Evolutionary conservation across 2,329 filamentous ascomycete genomes (phyloP).

Genomic region (Aspergillus ibericus): DNA sequence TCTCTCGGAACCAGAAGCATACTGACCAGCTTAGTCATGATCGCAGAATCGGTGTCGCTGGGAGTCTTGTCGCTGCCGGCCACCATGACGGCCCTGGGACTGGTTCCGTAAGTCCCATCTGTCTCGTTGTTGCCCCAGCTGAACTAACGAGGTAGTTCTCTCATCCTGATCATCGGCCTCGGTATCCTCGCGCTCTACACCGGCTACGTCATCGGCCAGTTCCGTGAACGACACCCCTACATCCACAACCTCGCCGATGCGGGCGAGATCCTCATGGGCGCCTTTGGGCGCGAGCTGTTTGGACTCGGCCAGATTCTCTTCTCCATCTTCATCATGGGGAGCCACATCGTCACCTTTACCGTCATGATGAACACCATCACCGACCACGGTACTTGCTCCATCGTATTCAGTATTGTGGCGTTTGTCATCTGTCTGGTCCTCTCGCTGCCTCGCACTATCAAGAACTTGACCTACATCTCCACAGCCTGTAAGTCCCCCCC

Average conservation of each 20-base stretch:
- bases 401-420: slow-evolving; percentile 62
- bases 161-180: slow-evolving; percentile 56
- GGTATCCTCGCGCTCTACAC: slow-evolving; percentile 60
- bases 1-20: not conserved
- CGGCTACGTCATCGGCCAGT: slow-evolving; percentile 59
- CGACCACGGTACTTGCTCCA: slow-evolving; percentile 61
- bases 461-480: slow-evolving; percentile 62
- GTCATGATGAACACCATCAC: slow-evolving; percentile 68
- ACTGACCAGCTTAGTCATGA: slow-evolving; percentile 44
- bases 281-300: slow-evolving; percentile 61
- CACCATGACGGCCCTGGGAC: slow-evolving; percentile 51
- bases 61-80: slow-evolving; percentile 58
- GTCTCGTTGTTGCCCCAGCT: not conserved
- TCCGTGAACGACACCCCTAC: slow-evolving; percentile 57
- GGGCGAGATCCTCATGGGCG: slow-evolving; percentile 62
- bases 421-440: slow-evolving; percentile 59
- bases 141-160: slow-evolving; percentile 36
- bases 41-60: slow-evolving; percentile 57
- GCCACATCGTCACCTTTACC: slow-evolving; percentile 69
- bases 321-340: slow-evolving; percentile 67
- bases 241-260: slow-evolving; percentile 68
- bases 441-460: slow-evolving; percentile 62
- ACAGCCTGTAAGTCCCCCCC: slow-evolving; percentile 49
- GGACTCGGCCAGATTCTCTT: slow-evolving; percentile 63
- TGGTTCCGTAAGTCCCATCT: slow-evolving; percentile 47